phyloP scores from a whole-genome alignment of 2,329 filamentous ascomycete species.

The Colletotrichum sublineola region DNA sequence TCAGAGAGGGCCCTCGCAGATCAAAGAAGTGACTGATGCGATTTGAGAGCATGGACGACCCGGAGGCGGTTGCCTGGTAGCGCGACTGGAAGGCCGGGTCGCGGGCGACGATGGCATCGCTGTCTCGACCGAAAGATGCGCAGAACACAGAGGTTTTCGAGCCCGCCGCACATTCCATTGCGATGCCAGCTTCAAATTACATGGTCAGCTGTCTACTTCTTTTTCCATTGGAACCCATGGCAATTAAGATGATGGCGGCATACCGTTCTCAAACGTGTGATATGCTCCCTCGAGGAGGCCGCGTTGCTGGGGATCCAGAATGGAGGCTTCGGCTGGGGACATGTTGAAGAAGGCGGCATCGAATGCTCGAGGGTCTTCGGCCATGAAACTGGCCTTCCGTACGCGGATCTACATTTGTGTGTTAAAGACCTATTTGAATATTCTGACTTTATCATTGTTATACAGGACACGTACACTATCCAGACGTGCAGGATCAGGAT shows the following conservation, averaged over 20 bases:
- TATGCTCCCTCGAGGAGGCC: constrained; percentile 64
- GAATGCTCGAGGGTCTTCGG: constrained; percentile 18
- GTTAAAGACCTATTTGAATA: too few species aligned
- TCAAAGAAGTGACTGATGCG: constrained; percentile 54
- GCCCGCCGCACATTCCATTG: too few species aligned
- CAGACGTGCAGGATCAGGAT: constrained; percentile 18
- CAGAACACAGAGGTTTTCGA: too few species aligned
- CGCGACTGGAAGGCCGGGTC: too few species aligned
- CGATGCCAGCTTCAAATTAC: too few species aligned
- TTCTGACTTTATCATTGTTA: too few species aligned
- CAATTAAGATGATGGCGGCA: constrained; percentile 53
- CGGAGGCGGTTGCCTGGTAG: too few species aligned
- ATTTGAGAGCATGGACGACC: too few species aligned
- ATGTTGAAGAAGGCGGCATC: constrained; percentile 36
- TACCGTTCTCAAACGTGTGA: constrained; percentile 64
- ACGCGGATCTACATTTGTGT: too few species aligned
- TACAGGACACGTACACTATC: constrained; percentile 12
- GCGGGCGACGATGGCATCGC: too few species aligned
- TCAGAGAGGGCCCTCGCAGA: constrained; percentile 67
- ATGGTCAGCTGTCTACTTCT: too few species aligned
- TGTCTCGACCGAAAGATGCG: too few species aligned
- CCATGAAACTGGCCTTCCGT: constrained; percentile 19
- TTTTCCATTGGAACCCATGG: constrained; percentile 57
- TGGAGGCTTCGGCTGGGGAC: constrained; percentile 20
- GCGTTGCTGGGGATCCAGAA: constrained; percentile 64